Evolutionary conservation across 1,284 basidiomycete species (phyloP), one percentile per base, ranked within the genome.

Genomic region (Lentinus polychrous): DNA sequence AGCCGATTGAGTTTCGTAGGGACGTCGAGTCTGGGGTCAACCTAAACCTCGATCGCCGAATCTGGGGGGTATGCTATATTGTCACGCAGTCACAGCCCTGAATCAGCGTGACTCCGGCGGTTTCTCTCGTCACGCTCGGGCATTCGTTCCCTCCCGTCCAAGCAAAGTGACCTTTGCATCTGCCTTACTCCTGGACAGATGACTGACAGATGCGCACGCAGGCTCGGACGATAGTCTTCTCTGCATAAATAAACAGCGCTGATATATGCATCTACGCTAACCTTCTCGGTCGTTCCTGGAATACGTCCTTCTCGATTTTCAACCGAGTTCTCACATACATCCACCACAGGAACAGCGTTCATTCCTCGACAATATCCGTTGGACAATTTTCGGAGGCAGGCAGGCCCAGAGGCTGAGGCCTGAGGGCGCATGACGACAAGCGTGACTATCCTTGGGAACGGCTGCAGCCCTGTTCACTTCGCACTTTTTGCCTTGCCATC

Each of bases 71-170:
- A 40, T 6, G 6, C 39, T 20, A 20, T 23, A 40, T 23, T 40
- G 39, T 40, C 39, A 40, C 39, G n/a, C 39, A 6, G 39, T 40
- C 39, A 40, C 39, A 22, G 6, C 35, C 35, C 35, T 37, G 35
- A 37, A 5, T 37, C 35, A 37, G 35, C 6, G 35, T 37, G 35
- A 37, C 35, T 6, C n/a, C 35, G 35, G 35, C 14, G 27, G 27
- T 27, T 27, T 27, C 4, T 27, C 27, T 10, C 27, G 27, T 27
- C 27, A 27, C 27, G 27, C 27, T 27, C 27, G 27, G 27, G 27
- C 27, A 27, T 27, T 27, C 27, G 27, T 27, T 27, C 27, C 27
- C 10, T 27, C 27, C 27, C 27, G 10, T 27, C 27, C 27, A 10
- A 27, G 27, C 27, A n/a, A n/a, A n/a, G n/a, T n/a, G n/a, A n/a